Percentiles rank a stretch among this genome's conserved stretches.
Conservation (phyloP, 306 rosid genomes). For the Lotus japonicus region DNA sequence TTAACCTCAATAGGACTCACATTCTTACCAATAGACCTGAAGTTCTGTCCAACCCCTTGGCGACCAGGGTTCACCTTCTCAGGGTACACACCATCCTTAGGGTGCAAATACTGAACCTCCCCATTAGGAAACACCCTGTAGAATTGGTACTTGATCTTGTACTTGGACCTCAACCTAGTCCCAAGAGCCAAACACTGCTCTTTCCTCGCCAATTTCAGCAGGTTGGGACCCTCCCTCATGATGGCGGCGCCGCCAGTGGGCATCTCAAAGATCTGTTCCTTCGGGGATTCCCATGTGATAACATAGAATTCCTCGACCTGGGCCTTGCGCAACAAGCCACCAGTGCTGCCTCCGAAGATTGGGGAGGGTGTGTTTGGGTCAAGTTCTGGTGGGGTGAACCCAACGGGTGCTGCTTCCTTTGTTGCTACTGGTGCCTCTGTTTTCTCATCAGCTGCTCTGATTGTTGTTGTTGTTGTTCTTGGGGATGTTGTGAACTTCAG, state of each 20-base stretch:
- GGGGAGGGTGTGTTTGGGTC: constrained; percentile 98
- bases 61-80: constrained; percentile 97
- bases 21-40: constrained; percentile 93
- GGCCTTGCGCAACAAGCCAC: constrained; percentile 83
- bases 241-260: constrained; percentile 99
- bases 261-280: constrained; percentile 97
- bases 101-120: constrained; percentile 93
- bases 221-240: constrained; percentile 88
- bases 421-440: not conserved
- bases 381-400: constrained; percentile 82
- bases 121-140: constrained; percentile 98
- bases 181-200: constrained; percentile 99
- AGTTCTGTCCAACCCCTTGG: constrained; percentile 82
- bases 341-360: constrained; percentile 92
- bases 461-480: constrained; percentile 17
- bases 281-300: constrained; percentile 88
- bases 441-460: constrained; percentile 29
- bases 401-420: constrained; percentile 61
- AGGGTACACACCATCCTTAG: constrained; percentile 95
- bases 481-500: not conserved
- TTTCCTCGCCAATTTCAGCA: constrained; percentile 83
- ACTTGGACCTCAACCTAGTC: constrained; percentile 79
- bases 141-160: constrained; percentile 95
- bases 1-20: constrained; percentile 84
- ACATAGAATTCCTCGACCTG: constrained; percentile 95